Evolutionary conservation across 2,329 filamentous ascomycete species (phyloP).

Genomic region (Teratosphaeria zuluensis): DNA sequence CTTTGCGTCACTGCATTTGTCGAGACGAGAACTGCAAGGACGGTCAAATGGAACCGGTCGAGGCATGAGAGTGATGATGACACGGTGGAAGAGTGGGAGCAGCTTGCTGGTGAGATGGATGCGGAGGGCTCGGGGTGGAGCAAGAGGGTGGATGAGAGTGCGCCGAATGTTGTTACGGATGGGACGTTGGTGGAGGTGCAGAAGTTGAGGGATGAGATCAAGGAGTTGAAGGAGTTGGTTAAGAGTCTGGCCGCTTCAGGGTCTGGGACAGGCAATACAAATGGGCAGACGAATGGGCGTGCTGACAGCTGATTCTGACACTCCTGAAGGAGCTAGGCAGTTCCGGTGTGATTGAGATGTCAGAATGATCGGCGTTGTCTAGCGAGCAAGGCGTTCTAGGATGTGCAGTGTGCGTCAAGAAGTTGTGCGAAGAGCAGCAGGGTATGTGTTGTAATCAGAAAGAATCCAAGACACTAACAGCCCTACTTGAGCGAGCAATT

Average conservation of each 20-base stretch:
- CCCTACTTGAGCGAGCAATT: too few species aligned
- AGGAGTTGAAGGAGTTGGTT: conserved; percentile 34
- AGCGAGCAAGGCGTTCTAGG: neutral
- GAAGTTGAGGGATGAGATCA: conserved; percentile 35
- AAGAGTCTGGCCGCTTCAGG: conserved; percentile 8
- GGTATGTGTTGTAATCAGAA: too few species aligned
- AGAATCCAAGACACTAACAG: too few species aligned
- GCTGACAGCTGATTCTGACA: neutral
- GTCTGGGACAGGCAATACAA: neutral
- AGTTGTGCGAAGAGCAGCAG: too few species aligned
- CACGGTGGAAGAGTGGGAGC: conserved; percentile 85
- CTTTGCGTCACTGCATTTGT: conserved; percentile 65
- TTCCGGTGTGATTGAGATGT: too few species aligned
- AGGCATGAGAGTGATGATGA: conserved; percentile 86
- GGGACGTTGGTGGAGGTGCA: conserved; percentile 57
- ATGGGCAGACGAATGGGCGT: neutral
- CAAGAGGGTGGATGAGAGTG: conserved; percentile 65
- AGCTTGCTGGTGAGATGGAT: conserved; percentile 60
- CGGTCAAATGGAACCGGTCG: conserved; percentile 53
- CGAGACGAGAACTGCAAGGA: conserved; percentile 32
- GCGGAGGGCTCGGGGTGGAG: conserved; percentile 79
- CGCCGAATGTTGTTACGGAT: conserved; percentile 74
- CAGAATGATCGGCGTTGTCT: neutral
- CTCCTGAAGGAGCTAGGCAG: too few species aligned
- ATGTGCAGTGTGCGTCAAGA: neutral